Evolutionary conservation across 352 stramenopile genomes (phyloP), one percentile per base, ranked within the genome.

Genomic region (Phytophthora aleatoria): DNA sequence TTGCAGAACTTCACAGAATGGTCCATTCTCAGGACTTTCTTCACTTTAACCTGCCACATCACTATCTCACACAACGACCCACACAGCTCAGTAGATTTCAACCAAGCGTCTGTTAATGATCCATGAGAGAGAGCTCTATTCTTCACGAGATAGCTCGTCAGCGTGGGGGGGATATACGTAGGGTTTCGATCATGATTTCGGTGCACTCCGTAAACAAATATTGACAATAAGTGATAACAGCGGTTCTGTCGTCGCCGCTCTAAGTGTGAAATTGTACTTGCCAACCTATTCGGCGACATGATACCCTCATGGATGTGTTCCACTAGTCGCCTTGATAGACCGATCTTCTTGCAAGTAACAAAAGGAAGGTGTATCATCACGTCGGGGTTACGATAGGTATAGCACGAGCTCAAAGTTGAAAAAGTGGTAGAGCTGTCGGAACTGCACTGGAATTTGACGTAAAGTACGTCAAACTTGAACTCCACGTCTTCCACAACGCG

Each of bases 1-100:
- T 64, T 57, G 13, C 57, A 52, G 33, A 64, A 64, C 26, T 58
- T 58, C 2, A 47, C 48, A 3, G 57, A 58, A 47, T 64, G 56
- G 30, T 64, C 47, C 24, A 56, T 64, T 2, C 47, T 28, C 12
- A 51, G 6, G 5, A 42, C 56, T 16, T 51, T 51, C 33, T 48
- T 57, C 12, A 64, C 38, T 27, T 11, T 31, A 26, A n/a, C 13
- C 6, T 31, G 6, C n/a, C 44, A 9, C 44, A 62, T 62, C 13
- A 55, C 15, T 5, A 16, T n/a, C 26, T 62, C 55, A 42, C 43
- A 62, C 10, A 49, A 3, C 1, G 55, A 30, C 1, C 45, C 35
- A 31, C 33, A 49, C 24, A 49, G 10, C 8, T 20, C 6, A 6
- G 26, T 41, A 26, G 2, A 24, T 11, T 48, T 27, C 15, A 62